These are phyloP conservation scores for Sherardia arvensis DNA, from an alignment of 257 asterid genomes.

Conservation along the genomic window DNA sequence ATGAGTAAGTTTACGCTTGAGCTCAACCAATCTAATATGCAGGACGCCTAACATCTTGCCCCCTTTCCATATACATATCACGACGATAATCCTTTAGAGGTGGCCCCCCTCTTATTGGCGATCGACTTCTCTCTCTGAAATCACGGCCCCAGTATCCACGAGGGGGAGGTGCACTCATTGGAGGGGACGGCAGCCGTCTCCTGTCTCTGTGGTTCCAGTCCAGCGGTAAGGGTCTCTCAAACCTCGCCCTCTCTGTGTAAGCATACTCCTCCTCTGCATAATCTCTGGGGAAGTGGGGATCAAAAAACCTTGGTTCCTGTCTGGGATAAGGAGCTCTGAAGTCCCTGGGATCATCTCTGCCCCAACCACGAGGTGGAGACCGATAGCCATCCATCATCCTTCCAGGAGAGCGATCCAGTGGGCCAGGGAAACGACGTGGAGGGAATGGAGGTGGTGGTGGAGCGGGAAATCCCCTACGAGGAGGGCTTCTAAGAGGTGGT, in stretches of 20 bases:
- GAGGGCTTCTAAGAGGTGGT: constrained; percentile 36
- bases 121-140: constrained; percentile 61
- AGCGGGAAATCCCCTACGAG: constrained; percentile 55
- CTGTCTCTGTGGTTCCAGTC: constrained; percentile 64
- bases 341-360: constrained; percentile 55
- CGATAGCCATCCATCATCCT: constrained; percentile 44
- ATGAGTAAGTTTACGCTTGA: background rate
- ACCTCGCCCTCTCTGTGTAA: constrained; percentile 51
- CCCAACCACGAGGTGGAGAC: constrained; percentile 80
- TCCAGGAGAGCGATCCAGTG: constrained; percentile 46
- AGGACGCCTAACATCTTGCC: constrained; percentile 46
- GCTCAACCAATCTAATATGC: constrained; percentile 18
- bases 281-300: constrained; percentile 38
- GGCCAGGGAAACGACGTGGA: constrained; percentile 37
- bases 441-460: constrained; percentile 41
- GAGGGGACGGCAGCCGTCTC: constrained; percentile 55
- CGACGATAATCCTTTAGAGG: constrained; percentile 43
- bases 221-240: constrained; percentile 37
- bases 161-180: constrained; percentile 24
- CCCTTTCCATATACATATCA: constrained; percentile 40
- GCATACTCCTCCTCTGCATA: constrained; percentile 39
- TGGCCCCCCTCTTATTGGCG: constrained; percentile 52
- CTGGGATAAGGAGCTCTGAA: constrained; percentile 45
- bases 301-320: constrained; percentile 51
- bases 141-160: constrained; percentile 57